Conservation (phyloP, 176 grass and related monocot species). For the Cenchrus purpureus region DNA sequence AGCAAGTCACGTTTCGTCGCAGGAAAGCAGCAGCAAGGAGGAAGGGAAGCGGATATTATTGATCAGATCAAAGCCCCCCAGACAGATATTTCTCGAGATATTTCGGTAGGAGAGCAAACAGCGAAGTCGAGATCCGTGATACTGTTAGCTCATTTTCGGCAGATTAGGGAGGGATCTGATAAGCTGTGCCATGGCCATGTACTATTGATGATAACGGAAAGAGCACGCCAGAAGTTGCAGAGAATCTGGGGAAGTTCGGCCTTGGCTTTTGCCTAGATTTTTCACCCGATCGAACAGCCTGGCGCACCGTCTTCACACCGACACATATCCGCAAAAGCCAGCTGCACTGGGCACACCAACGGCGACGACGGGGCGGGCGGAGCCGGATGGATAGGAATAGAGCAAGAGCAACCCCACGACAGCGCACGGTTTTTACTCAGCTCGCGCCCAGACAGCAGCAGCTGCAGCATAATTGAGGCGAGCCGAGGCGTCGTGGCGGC, state of each 20-base stretch:
- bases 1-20: not conserved
- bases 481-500: not conserved
- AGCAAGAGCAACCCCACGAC: slow-evolving; percentile 30
- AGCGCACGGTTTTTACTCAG: slow-evolving; percentile 33
- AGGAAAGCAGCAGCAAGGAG: not conserved
- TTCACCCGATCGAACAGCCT: not conserved
- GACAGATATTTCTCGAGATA: slow-evolving; percentile 18
- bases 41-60: not conserved
- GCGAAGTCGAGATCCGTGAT: not conserved
- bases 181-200: not conserved
- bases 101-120: not conserved
- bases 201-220: not conserved
- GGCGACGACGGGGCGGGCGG: not conserved
- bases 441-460: not conserved
- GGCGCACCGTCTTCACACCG: not conserved
- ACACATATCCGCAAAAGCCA: not conserved
- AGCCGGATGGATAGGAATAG: not conserved
- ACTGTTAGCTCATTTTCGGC: not conserved
- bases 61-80: not conserved
- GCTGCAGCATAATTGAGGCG: not conserved
- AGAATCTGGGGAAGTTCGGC: not conserved
- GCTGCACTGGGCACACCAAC: not conserved
- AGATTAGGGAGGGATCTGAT: not conserved
- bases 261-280: not conserved
- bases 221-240: not conserved